These are phyloP conservation scores for Cystobasidium slooffiae DNA, from an alignment of 1,284 basidiomycete genomes.

Conservation along the genomic window DNA sequence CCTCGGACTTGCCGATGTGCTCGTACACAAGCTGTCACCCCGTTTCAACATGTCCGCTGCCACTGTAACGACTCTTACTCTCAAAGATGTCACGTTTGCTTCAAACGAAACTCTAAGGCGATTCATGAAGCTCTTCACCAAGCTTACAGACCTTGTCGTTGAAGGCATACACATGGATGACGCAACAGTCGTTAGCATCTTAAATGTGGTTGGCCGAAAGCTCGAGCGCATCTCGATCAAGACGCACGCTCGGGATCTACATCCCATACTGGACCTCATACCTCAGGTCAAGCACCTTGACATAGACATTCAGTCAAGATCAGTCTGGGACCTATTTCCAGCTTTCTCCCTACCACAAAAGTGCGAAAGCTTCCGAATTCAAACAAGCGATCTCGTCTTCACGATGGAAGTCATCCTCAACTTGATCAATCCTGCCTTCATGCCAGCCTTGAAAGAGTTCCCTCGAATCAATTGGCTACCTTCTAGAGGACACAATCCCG, in stretches of 20 bases:
- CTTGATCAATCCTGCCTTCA: neutral
- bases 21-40: conserved; percentile 12
- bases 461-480: conserved; percentile 23
- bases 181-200: neutral
- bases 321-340: neutral
- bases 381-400: conserved; percentile 18
- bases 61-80: conserved; percentile 1
- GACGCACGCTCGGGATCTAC: neutral
- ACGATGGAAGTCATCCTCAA: neutral
- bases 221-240: conserved; percentile 5
- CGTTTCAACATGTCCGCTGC: neutral
- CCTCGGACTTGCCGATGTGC: conserved; percentile 9
- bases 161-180: neutral
- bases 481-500: neutral
- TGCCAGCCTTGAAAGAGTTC: conserved; percentile 24
- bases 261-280: neutral
- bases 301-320: neutral
- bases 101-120: neutral
- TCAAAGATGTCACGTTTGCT: conserved; percentile 1
- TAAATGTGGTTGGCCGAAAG: conserved; percentile 1
- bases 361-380: neutral
- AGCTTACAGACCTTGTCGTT: conserved; percentile 1
- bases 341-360: neutral
- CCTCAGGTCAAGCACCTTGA: conserved; percentile 9
- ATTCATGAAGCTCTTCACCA: conserved; percentile 12